phyloP scores from a whole-genome alignment of 805 yeast species.

The Spathaspora passalidarum region DNA sequence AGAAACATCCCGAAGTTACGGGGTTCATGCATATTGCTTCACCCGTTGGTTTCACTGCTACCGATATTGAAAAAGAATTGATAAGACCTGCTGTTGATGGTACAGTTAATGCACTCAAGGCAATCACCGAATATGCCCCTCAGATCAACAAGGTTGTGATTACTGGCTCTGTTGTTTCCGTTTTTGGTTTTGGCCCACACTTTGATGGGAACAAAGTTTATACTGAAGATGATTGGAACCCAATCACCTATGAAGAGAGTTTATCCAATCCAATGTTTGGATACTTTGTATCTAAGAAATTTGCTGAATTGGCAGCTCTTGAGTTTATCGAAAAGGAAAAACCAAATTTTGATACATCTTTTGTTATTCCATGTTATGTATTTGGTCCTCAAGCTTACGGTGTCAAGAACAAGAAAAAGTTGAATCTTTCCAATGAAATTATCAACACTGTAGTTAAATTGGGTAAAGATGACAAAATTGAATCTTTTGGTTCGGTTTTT shows the following conservation, averaged over 20 bases:
- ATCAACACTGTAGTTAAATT: conserved; percentile 37
- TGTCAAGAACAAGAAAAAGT: conserved; percentile 23
- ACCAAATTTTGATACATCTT: conserved; percentile 11
- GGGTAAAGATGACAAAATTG: conserved; percentile 22
- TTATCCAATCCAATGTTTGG: conserved; percentile 40
- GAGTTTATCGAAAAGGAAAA: conserved; percentile 33
- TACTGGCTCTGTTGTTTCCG: conserved; percentile 53
- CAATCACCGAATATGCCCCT: conserved; percentile 41
- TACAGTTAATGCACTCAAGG: conserved; percentile 47
- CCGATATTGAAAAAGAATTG: conserved; percentile 47
- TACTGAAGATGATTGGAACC: conserved; percentile 52
- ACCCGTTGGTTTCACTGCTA: conserved; percentile 46
- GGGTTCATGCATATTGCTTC: conserved; percentile 61
- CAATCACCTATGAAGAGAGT: conserved; percentile 47
- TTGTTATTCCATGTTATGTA: conserved; percentile 20
- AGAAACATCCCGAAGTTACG: conserved; percentile 46
- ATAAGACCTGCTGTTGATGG: conserved; percentile 57
- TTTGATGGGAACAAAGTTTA: conserved; percentile 27
- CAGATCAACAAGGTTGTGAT: conserved; percentile 42
- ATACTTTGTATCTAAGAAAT: conserved; percentile 53
- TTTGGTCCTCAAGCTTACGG: conserved; percentile 31
- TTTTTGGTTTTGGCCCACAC: conserved; percentile 16
- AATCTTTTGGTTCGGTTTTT: conserved; percentile 15
- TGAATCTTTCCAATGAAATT: conserved; percentile 34
- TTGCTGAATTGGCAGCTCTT: conserved; percentile 63